Base-by-base conservation (phyloP, 768 basidiomycete genomes). In the Ramaria sp. region DNA sequence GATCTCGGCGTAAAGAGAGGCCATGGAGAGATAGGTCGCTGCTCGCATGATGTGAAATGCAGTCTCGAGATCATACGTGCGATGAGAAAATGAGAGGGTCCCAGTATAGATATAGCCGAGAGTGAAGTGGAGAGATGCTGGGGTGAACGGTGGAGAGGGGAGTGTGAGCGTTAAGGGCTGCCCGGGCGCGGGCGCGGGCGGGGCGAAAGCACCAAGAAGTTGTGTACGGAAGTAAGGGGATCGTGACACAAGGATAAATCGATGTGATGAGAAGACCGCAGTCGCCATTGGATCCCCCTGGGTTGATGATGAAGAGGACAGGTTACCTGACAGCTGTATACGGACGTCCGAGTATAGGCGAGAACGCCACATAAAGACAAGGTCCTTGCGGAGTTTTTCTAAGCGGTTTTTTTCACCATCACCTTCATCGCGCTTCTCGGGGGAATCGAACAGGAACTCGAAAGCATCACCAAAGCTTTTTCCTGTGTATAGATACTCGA, bases 301-400 rank as follows among this genome's bases (percentile, higher is more conserved):
- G 17, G 34, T 19, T 27, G 61, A 47, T 9, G 59, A 34, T 50
- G 60, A 58, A 1, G 82, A 80, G 0, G 79, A 82, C 63, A 83
- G 84, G 57, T 77, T 81, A 49, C 84, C 84, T 0, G 82, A 79
- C 59, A 94, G 79, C 0, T 85, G 78, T 54, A 98, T 84, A 53
- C 86, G 82, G 22, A 95, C 81, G 69, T 98, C 95, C 1, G 91
- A 90, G 67, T 93, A 98, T 17, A 98, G 81, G 50, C 92, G 83
- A 12, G 88, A 89, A 33, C 95, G 75, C 95, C 94, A 97, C 91
- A 93, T 95, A 74, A 86, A 96, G 22, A 94, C 88, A 30, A 96
- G 77, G 65, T 97, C 95, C 69, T 91, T 91, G 59, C 91, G 82
- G 10, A 96, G 80, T 71, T 92, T 90, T 68, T 91, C 90, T 41